These are phyloP conservation scores for Fistulifera pelliculosa DNA, from an alignment of 108 stramenopile genomes.

Conservation along the genomic window DNA sequence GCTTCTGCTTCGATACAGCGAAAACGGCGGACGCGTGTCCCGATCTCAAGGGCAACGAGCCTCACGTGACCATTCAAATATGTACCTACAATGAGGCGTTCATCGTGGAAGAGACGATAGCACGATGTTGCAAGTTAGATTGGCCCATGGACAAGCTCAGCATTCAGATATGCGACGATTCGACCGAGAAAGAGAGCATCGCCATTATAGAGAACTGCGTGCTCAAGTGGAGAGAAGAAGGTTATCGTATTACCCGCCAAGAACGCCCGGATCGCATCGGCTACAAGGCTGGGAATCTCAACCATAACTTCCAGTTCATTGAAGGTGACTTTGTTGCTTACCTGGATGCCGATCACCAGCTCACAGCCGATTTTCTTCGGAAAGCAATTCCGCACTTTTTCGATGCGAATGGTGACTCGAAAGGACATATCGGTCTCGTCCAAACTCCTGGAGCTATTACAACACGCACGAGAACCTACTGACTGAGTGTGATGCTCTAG, in stretches of 20 bases:
- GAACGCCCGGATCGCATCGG: constrained; percentile 15
- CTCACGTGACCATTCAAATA: constrained; percentile 26
- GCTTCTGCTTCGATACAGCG: too few species aligned
- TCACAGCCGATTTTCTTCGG: constrained; percentile 10
- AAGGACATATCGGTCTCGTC: constrained; percentile 14
- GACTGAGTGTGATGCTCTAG: constrained; percentile 18
- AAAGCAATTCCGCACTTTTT: constrained; percentile 15
- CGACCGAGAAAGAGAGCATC: constrained; percentile 14
- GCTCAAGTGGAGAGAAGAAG: constrained; percentile 4
- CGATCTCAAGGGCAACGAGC: constrained; percentile 5
- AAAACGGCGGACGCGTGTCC: neutral
- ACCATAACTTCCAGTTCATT: constrained; percentile 1
- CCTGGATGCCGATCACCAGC: constrained; percentile 23
- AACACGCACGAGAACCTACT: constrained; percentile 19
- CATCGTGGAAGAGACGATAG: constrained; percentile 16
- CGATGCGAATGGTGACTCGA: neutral
- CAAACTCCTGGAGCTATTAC: constrained; percentile 23
- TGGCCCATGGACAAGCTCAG: constrained; percentile 20
- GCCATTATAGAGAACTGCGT: constrained; percentile 3
- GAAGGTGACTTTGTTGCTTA: constrained; percentile 19
- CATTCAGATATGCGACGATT: constrained; percentile 20
- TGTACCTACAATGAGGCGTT: constrained; percentile 19
- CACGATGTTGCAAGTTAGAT: constrained; percentile 11
- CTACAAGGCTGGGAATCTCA: constrained; percentile 20
- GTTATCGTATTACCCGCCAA: neutral